Conservation (phyloP, 139 green algal genomes). For the Micromonas pusilla region DNA sequence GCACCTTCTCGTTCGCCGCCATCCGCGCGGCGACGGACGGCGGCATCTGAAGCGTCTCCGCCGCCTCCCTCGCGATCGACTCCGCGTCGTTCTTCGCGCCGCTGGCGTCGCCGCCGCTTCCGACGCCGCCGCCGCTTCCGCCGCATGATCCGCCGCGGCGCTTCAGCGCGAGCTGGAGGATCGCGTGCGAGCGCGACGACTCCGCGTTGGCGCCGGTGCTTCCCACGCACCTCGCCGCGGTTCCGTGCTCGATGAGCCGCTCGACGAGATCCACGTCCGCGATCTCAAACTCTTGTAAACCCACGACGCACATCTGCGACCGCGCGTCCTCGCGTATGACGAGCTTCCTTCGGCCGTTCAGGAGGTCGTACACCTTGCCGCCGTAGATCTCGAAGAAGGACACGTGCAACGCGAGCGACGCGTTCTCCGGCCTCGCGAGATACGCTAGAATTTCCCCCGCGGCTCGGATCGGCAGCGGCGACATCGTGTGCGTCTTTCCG, state of each 20-base stretch:
- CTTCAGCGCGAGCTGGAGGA: constrained; percentile 88
- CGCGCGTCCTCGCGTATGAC: constrained; percentile 88
- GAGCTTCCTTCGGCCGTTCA: constrained; percentile 83
- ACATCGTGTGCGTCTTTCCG: constrained; percentile 97
- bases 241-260: constrained; percentile 58
- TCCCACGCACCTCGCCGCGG: constrained; percentile 63
- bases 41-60: not conserved
- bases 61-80: not conserved
- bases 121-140: not conserved
- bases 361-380: constrained; percentile 92
- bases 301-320: constrained; percentile 75
- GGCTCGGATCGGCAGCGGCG: constrained; percentile 80
- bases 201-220: constrained; percentile 93
- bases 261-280: constrained; percentile 7
- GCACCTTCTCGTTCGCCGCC: not conserved
- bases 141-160: not conserved
- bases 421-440: constrained; percentile 50
- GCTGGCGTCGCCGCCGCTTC: not conserved
- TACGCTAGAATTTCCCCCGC: constrained; percentile 74
- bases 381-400: constrained; percentile 96
- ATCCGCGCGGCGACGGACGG: not conserved
- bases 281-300: constrained; percentile 46
- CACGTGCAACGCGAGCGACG: constrained; percentile 56
- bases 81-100: too few relatives aligned
- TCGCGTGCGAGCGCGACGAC: constrained; percentile 88